phyloP scores from a whole-genome alignment of 2,329 filamentous ascomycete species.

The Mycosphaerella arachidis region DNA sequence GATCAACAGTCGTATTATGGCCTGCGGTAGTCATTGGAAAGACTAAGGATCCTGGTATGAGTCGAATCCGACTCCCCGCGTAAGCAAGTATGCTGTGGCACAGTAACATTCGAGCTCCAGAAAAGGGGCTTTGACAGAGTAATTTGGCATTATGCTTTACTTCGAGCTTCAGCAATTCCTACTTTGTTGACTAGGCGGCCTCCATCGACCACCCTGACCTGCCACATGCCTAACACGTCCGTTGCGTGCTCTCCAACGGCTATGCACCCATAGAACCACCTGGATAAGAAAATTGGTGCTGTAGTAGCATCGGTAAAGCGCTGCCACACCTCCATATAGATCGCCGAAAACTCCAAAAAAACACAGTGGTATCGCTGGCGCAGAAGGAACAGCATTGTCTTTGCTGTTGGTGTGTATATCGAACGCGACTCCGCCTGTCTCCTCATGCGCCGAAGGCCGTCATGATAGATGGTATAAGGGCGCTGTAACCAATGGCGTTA shows the following conservation, averaged over 20 bases:
- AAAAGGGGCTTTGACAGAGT: neutral
- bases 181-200: neutral
- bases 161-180: neutral
- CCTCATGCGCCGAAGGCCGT: neutral
- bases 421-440: neutral
- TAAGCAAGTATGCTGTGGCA: neutral
- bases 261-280: neutral
- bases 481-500: constrained; percentile 12
- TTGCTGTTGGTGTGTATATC: neutral
- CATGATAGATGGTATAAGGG: constrained; percentile 27
- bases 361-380: constrained; percentile 16
- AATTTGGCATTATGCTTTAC: neutral
- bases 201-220: neutral
- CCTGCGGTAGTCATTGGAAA: no score
- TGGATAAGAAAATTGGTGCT: neutral
- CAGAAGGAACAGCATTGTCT: constrained; percentile 5
- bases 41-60: no score
- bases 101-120: neutral
- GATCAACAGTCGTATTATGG: no score
- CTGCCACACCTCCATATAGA: neutral
- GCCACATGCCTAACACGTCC: constrained; percentile 1
- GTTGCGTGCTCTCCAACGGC: neutral
- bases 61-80: no score
- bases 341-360: constrained; percentile 5
- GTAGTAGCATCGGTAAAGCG: neutral